These are phyloP conservation scores for Colletotrichum higginsianum DNA, from an alignment of 2,329 filamentous ascomycete species.

Conservation along the genomic window DNA sequence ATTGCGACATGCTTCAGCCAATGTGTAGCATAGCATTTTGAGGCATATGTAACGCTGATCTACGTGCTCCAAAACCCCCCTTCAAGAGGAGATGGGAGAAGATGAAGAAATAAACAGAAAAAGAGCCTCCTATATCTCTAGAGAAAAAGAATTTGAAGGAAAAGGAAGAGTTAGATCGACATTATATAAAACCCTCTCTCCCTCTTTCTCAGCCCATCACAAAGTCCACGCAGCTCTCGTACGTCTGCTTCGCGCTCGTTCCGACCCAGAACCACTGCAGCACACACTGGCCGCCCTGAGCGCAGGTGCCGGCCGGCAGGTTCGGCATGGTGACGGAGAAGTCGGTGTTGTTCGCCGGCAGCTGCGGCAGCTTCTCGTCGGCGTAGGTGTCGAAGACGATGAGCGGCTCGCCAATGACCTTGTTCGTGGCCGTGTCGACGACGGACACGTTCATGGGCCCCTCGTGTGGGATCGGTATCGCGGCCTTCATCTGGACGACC, in stretches of 20 bases:
- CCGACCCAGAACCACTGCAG: constrained; percentile 64
- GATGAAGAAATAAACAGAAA: no score
- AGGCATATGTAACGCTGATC: constrained; percentile 14
- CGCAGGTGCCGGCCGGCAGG: constrained; percentile 49
- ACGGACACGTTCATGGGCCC: constrained; percentile 70
- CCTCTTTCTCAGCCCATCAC: constrained; percentile 31
- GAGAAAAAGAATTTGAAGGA: not conserved
- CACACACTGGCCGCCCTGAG: constrained; percentile 52
- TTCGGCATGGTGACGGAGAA: constrained; percentile 59
- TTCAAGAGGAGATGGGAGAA: not conserved
- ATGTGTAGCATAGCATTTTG: not conserved
- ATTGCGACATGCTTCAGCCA: no score
- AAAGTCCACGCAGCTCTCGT: constrained; percentile 58
- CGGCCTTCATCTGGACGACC: constrained; percentile 57
- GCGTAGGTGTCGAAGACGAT: constrained; percentile 71
- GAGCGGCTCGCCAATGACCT: constrained; percentile 66
- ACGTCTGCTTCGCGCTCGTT: constrained; percentile 54
- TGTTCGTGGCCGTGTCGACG: constrained; percentile 67
- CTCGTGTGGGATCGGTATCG: constrained; percentile 61
- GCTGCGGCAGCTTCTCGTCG: constrained; percentile 54
- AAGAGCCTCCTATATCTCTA: constrained; percentile 9
- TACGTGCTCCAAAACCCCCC: constrained; percentile 6
- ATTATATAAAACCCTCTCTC: not conserved
- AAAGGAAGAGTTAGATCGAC: no score
- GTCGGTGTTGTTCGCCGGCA: constrained; percentile 59